Conservation (phyloP, 495 filamentous ascomycete genomes). For the Cudoniella acicularis region DNA sequence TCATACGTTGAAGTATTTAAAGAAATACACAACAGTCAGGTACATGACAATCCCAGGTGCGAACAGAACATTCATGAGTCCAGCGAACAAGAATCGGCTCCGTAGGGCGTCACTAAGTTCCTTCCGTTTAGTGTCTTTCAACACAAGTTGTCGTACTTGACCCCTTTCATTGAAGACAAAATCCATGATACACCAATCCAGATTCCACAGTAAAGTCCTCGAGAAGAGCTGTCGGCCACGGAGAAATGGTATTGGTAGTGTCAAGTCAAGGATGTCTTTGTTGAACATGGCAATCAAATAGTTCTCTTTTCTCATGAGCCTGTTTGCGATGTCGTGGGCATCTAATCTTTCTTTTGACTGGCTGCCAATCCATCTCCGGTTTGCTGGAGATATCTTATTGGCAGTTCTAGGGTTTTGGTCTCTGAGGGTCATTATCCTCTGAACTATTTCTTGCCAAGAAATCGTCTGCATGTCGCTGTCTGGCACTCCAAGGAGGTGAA, state of each 20-base stretch:
- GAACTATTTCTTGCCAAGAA: slow-evolving; percentile 92
- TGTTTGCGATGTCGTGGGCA: slow-evolving; percentile 94
- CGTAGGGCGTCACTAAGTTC: slow-evolving; percentile 72
- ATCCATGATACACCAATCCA: slow-evolving; percentile 85
- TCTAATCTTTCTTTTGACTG: slow-evolving; percentile 95
- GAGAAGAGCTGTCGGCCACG: slow-evolving; percentile 76
- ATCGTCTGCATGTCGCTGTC: slow-evolving; percentile 94
- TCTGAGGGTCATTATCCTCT: slow-evolving; percentile 78
- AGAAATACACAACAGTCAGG: slow-evolving; percentile 80
- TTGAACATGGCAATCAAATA: slow-evolving; percentile 96
- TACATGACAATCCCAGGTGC: slow-evolving; percentile 82
- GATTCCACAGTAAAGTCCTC: slow-evolving; percentile 77
- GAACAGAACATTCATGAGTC: slow-evolving; percentile 78
- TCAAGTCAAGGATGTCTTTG: slow-evolving; percentile 88
- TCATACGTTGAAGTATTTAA: slow-evolving; percentile 82
- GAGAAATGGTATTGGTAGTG: slow-evolving; percentile 80
- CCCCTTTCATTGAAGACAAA: slow-evolving; percentile 87
- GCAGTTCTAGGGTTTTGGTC: slow-evolving; percentile 86
- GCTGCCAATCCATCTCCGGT: slow-evolving; percentile 66
- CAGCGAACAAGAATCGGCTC: slow-evolving; percentile 73
- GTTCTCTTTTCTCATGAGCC: slow-evolving; percentile 94
- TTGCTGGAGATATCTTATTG: slow-evolving; percentile 46
- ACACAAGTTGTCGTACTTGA: slow-evolving; percentile 76
- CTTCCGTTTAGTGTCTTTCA: slow-evolving; percentile 76
- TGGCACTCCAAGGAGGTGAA: slow-evolving; percentile 78